Evolutionary conservation across 1,284 basidiomycete genomes (phyloP), one percentile per base, ranked within the genome.

Genomic region (Inonotus obliquus): DNA sequence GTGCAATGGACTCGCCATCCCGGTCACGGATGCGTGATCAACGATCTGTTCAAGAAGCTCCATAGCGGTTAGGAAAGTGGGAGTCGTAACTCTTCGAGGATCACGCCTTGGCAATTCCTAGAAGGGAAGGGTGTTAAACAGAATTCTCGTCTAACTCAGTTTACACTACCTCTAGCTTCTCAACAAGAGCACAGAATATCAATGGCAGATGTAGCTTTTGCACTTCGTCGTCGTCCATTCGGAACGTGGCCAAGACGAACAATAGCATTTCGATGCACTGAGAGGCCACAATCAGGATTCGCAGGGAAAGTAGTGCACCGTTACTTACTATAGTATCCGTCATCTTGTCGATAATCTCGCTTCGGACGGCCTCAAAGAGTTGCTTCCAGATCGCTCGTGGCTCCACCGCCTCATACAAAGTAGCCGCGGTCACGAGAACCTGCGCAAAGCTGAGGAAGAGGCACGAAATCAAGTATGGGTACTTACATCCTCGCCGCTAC

Each of bases 341-440:
- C 39, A 75, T 76, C 59, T 79, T 73, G 6, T 77, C 77, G 1
- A 69, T 69, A 21, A 91, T 76, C 64, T 87, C 82, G 1, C 74
- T 65, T 64, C 84, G 75, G 44, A 89, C 74, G 2, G 81, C 75
- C 19, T 73, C 70, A 55, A 92, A 81, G 0, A 98, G 72, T 45
- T 87, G 82, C 65, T 86, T 90, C 93, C 96, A 99, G 1, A 95
- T 76, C 37, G 95, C 79, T 61, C 86, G 84, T 1, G 95, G 95
- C 66, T 99, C 97, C 9, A 96, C 83, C 6, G 93, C 90, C 71
- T 98, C 96, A 67, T 97, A 96, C 0, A 99, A 79, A 17, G 93
- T 94, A 64, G 85, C 89, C 0, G 92, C 94, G 0, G 94, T 96
- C 75, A 92, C 89, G 23, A 82, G 78, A 32, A 96, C 75, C 87